Conservation (phyloP, 345 rosid genomes). For the Toxicodendron radicans region DNA sequence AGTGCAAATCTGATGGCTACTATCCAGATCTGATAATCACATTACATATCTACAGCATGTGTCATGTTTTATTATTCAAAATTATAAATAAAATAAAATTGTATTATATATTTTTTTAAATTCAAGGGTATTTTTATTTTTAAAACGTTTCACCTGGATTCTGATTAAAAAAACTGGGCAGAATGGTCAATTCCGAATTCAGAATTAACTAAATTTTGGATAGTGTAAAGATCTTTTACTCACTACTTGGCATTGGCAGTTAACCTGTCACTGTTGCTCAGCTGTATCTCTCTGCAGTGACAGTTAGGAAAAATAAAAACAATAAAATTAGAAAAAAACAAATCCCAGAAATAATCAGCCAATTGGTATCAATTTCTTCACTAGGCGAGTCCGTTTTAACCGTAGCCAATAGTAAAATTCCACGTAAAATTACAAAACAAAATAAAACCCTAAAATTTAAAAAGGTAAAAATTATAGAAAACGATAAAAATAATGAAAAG, state of each 20-base stretch:
- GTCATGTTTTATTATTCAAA: too few relatives aligned
- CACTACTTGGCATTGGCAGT: background rate
- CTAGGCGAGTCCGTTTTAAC: background rate
- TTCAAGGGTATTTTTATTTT: too few relatives aligned
- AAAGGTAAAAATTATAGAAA: background rate
- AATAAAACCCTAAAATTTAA: background rate
- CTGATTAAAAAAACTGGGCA: too few relatives aligned
- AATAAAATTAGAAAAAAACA: too few relatives aligned
- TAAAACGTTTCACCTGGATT: too few relatives aligned
- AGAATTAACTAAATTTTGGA: too few relatives aligned
- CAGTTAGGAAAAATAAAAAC: background rate
- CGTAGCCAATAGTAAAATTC: background rate
- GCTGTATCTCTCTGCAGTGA: background rate
- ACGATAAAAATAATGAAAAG: background rate
- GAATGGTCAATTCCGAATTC: too few relatives aligned
- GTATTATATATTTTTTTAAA: too few relatives aligned
- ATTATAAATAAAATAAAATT: too few relatives aligned
- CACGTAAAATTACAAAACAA: background rate
- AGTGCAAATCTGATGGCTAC: background rate
- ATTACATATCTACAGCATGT: too few relatives aligned
- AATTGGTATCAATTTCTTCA: background rate
- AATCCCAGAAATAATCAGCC: background rate
- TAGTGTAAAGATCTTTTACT: too few relatives aligned
- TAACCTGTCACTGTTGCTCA: constrained; percentile 6
- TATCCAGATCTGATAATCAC: background rate